Conservation (phyloP, 768 basidiomycete genomes). For the Mycena chlorophos region DNA sequence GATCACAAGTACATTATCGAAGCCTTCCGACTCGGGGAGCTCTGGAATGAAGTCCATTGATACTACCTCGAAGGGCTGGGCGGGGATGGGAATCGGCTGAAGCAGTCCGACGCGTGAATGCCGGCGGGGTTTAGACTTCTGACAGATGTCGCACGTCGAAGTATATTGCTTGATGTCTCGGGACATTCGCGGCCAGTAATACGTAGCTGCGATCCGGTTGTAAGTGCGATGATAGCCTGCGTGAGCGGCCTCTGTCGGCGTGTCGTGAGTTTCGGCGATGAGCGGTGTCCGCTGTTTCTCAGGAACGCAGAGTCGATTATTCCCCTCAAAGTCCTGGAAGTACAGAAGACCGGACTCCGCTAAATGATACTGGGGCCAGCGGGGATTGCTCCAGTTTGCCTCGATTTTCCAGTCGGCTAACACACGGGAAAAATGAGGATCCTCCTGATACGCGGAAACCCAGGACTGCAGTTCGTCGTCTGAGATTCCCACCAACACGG, state of each 20-base stretch:
- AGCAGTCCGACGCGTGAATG: conserved; percentile 34
- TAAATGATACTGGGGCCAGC: conserved; percentile 11
- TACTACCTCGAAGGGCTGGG: conserved; percentile 31
- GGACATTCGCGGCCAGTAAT: conserved; percentile 37
- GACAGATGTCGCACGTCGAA: conserved; percentile 29
- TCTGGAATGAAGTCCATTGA: conserved; percentile 38
- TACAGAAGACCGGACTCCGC: conserved; percentile 19
- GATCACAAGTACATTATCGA: conserved; percentile 32
- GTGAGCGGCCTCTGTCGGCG: conserved; percentile 28
- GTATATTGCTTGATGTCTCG: conserved; percentile 25
- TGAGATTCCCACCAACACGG: background rate
- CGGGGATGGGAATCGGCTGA: conserved; percentile 34
- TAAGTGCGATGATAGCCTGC: conserved; percentile 29
- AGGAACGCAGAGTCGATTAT: conserved; percentile 31
- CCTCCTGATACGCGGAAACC: background rate
- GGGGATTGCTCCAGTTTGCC: conserved; percentile 3
- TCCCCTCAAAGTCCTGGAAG: conserved; percentile 27
- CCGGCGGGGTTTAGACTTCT: conserved; percentile 26
- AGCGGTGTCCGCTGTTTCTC: conserved; percentile 7
- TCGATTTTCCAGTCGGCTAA: background rate
- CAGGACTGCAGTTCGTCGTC: background rate
- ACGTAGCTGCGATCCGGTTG: conserved; percentile 23
- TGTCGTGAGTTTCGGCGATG: conserved; percentile 28
- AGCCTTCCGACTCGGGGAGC: conserved; percentile 32
- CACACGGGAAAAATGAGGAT: background rate